Conservation (phyloP, 345 rosid genomes). For the Eucalyptus viminalis region DNA sequence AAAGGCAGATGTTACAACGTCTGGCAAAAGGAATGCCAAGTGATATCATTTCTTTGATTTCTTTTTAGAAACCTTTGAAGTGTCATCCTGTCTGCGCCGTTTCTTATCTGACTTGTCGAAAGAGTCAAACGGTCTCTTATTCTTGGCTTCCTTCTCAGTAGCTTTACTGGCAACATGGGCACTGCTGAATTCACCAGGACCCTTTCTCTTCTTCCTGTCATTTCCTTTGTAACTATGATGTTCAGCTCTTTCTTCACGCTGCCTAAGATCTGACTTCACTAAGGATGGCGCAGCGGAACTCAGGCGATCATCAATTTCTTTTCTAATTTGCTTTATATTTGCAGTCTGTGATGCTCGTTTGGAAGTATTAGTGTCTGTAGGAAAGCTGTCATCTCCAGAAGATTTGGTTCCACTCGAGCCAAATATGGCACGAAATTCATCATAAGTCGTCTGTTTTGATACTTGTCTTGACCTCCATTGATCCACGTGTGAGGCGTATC, state of each 20-base stretch:
- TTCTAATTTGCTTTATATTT: slow-evolving; percentile 33
- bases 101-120: slow-evolving; percentile 27
- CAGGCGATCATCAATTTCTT: slow-evolving; percentile 33
- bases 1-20: background rate
- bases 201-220: slow-evolving; percentile 2
- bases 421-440: slow-evolving; percentile 52
- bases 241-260: slow-evolving; percentile 4
- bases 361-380: slow-evolving; percentile 21
- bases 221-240: background rate
- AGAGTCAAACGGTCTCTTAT: slow-evolving; percentile 26
- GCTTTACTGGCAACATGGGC: background rate
- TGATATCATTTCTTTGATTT: slow-evolving; percentile 13
- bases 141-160: slow-evolving; percentile 1
- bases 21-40: background rate
- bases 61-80: slow-evolving; percentile 8
- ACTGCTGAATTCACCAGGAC: background rate
- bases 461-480: slow-evolving; percentile 77
- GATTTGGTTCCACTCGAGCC: slow-evolving; percentile 43
- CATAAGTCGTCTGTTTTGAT: slow-evolving; percentile 66
- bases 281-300: slow-evolving; percentile 1
- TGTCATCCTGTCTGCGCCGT: slow-evolving; percentile 12
- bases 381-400: slow-evolving; percentile 26
- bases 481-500: slow-evolving; percentile 53
- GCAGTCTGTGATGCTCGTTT: slow-evolving; percentile 20
- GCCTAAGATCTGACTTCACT: slow-evolving; percentile 7